These are phyloP conservation scores for Penicillium sp. DNA, from an alignment of 2,329 filamentous ascomycete species.

Conservation along the genomic window DNA sequence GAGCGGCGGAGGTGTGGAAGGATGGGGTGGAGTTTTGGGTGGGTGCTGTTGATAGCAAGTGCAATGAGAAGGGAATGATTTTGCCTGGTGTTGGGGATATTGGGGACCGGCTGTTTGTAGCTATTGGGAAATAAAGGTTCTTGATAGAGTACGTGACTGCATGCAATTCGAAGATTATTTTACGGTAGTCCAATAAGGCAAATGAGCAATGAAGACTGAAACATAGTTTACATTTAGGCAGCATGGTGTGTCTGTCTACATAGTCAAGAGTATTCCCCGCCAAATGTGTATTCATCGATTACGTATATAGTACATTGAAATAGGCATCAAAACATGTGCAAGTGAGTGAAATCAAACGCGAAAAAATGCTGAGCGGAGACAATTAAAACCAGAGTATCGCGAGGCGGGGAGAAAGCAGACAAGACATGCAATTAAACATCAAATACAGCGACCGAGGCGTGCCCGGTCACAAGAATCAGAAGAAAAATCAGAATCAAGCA, in stretches of 20 bases:
- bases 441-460: slow-evolving; percentile 24
- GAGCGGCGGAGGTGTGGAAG: slow-evolving; percentile 76
- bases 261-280: no score
- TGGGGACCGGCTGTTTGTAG: slow-evolving; percentile 86
- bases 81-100: slow-evolving; percentile 89
- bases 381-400: slow-evolving; percentile 17
- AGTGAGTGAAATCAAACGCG: slow-evolving; percentile 26
- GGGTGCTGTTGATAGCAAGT: slow-evolving; percentile 72
- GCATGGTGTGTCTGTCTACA: no score
- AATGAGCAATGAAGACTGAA: no score
- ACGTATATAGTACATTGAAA: slow-evolving; percentile 47
- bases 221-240: background rate
- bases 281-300: slow-evolving; percentile 41
- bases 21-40: slow-evolving; percentile 69
- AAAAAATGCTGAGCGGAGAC: slow-evolving; percentile 25
- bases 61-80: slow-evolving; percentile 85
- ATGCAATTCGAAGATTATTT: no score
- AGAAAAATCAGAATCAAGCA: slow-evolving; percentile 27
- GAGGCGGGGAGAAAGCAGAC: slow-evolving; percentile 30
- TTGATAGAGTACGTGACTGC: no score
- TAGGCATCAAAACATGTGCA: slow-evolving; percentile 36
- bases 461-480: slow-evolving; percentile 23
- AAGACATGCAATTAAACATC: slow-evolving; percentile 31
- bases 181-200: background rate
- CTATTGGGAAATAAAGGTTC: slow-evolving; percentile 76